Percentiles rank a stretch among this genome's conserved stretches.
These are phyloP conservation scores for Choiromyces venosus DNA, from an alignment of 495 filamentous ascomycete genomes.

Conservation along the genomic window DNA sequence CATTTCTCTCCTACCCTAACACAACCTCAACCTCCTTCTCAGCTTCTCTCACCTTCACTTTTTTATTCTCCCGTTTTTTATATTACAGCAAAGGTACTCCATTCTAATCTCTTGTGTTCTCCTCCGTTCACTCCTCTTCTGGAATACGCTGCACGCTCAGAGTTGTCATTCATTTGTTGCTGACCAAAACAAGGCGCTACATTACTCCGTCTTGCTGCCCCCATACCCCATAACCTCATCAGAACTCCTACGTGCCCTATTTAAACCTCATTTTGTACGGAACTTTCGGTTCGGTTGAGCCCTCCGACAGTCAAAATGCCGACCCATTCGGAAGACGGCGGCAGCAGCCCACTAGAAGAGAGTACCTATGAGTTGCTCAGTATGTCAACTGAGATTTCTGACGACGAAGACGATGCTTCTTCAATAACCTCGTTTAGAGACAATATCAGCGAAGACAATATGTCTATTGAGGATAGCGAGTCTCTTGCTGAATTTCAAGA, in stretches of 20 bases:
- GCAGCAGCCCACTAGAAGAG: constrained; percentile 36
- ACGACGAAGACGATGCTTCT: constrained; percentile 41
- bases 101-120: constrained; percentile 29
- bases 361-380: constrained; percentile 42
- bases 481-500: constrained; percentile 36
- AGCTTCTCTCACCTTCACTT: background rate
- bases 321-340: constrained; percentile 38
- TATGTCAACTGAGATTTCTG: constrained; percentile 37
- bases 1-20: constrained; percentile 29
- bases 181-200: constrained; percentile 39
- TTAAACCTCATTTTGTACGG: constrained; percentile 11
- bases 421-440: constrained; percentile 40
- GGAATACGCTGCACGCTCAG: constrained; percentile 10
- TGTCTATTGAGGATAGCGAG: constrained; percentile 34
- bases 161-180: constrained; percentile 35
- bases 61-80: constrained; percentile 21
- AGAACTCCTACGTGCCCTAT: constrained; percentile 12
- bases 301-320: constrained; percentile 26
- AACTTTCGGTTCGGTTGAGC: constrained; percentile 17
- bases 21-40: constrained; percentile 18
- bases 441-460: constrained; percentile 28
- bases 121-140: constrained; percentile 8
- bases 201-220: constrained; percentile 26
- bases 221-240: constrained; percentile 16
- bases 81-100: constrained; percentile 34